Evolutionary conservation across 345 rosid genomes (phyloP), one percentile per base, ranked within the genome.

Genomic region (Turritis glabra): DNA sequence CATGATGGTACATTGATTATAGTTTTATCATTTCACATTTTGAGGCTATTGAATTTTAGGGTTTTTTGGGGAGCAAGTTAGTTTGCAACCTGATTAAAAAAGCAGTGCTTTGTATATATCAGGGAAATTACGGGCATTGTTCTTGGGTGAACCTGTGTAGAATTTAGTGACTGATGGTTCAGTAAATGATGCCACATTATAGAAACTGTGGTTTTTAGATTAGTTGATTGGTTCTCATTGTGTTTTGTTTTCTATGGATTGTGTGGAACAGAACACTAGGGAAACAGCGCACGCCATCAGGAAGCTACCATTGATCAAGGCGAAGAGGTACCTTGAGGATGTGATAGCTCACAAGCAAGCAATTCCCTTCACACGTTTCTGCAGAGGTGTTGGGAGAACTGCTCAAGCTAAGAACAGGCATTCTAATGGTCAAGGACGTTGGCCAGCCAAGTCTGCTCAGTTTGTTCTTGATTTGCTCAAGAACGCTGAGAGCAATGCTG

Each of bases 321-420:
- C 98, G 0, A 96, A 96, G 88, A 89, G 97, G 61, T 96, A 96
- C 64, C 70, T 96, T 77, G 99, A 96, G 57, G 98, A 92, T 92
- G 99, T 96, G 67, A 78, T 90, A 71, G 96, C 81, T 18, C 99
- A 96, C 82, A 96, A 96, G 77, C 99, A 96, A 79, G 99, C 99
- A 10, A 90, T 96, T n/a, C 99, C 99, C n/a, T 96, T 96, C 89
- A 79, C 94, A 7, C 93, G 97, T 7, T 96, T 87, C 80, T 96
- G 98, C 19, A 33, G 98, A 71, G 99, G 98, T 46, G 97, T 96
- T 5, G 99, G 98, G n/a, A 85, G 98, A n/a, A 96, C 99, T 82
- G 99, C 99, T 53, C 99, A 96, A 82, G 99, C 98, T 25, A 96
- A 96, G 84, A 92, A 88, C 83, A 86, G 98, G 79, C 98, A 92